Base-by-base conservation (phyloP, 495 filamentous ascomycete genomes). In the Echria macrotheca region DNA sequence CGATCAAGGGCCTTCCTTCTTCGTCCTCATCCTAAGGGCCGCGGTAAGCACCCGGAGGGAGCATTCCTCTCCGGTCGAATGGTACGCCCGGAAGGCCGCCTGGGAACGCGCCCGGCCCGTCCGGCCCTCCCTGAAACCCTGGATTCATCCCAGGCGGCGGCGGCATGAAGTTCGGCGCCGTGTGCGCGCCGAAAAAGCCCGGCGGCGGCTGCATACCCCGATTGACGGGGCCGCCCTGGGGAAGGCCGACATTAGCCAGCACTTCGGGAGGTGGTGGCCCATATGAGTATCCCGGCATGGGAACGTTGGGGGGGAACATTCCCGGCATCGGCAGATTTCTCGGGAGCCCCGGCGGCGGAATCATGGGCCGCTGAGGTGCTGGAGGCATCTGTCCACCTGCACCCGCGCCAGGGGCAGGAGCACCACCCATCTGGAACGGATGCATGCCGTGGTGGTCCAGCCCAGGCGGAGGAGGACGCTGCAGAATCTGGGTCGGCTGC, bases 401-500 rank as follows among this genome's bases (percentile, higher is more conserved):
- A 17, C 18, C 48, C 15, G 37, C 50, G 45, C 36, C 55, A 10
- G 37, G 40, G 29, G 39, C 48, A n/a, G n/a, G n/a, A 14, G 47
- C 44, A 18, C 55, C 64, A 42, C 56, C 61, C 51, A 68, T 66
- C 53, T 69, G 65, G 65, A 71, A 74, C 12, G 57, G 67, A 48
- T 67, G 69, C 61, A 75, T 73, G 47, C 46, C 46, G 25, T 73
- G 73, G 39, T 68, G 67, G 19, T 80, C 72, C 18, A 75, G 57
- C 9, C 72, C 76, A 7, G 73, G 73, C 11, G 69, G 74, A 33
- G 74, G 74, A 9, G 69, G 71, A 10, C 77, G 74, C 54, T 79
- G 76, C 15, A 80, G 63, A 33, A 80, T 80, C 49, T 78, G 74
- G 4, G 76, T 80, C 18, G 67, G 69, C 32, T 66, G 64, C 21